Base-by-base conservation (phyloP, 2,329 filamentous ascomycete genomes). In the Pseudocercospora vitis region DNA sequence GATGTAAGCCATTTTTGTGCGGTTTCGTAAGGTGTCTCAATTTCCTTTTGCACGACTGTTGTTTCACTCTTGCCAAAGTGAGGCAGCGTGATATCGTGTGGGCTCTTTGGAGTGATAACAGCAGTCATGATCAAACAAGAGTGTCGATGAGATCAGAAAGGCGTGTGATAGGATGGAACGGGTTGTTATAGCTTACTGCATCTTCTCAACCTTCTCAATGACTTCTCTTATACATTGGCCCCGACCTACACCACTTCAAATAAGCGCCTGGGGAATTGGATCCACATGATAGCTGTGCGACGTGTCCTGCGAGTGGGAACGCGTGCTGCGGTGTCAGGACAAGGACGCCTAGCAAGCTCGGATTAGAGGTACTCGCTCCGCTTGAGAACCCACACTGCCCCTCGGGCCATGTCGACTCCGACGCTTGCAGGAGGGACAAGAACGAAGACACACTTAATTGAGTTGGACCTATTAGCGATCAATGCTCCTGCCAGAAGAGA, bases 1-100 rank as follows among this genome's bases (percentile, higher is more conserved):
- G 59, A 54, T 4, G 60, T 49, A 3, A 71, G 63, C 68, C 68
- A 71, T 56, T 56, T 53, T 29, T 65, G 59, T 1, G 65, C 67
- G 31, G 69, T 60, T 5, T 54, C 44, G 2, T 52, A 57, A 8
- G 68, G 65, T 3, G 53, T 51, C 7, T 32, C 19, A 14, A 35
- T 19, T 2, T 55, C 46, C 40, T 53, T 52, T 9, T 45, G 50
- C 1, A 53, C 52, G 24, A 61, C 37, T 7, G 54, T 56, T 16
- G 57, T 52, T n/a, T 54, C 54, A 1, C 54, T 56, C 28, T 63
- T 65, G 44, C 58, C 44, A 48, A 65, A 66, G 18, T 54, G 63
- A 14, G 65, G 65, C 9, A 68, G 61, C 2, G 57, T 61, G 37
- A 68, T 61, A 46, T 64, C 63, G 57, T 68, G 64, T 24, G 64